phyloP scores from a whole-genome alignment of 2,329 filamentous ascomycete genomes.

The Exophiala xenobiotica region DNA sequence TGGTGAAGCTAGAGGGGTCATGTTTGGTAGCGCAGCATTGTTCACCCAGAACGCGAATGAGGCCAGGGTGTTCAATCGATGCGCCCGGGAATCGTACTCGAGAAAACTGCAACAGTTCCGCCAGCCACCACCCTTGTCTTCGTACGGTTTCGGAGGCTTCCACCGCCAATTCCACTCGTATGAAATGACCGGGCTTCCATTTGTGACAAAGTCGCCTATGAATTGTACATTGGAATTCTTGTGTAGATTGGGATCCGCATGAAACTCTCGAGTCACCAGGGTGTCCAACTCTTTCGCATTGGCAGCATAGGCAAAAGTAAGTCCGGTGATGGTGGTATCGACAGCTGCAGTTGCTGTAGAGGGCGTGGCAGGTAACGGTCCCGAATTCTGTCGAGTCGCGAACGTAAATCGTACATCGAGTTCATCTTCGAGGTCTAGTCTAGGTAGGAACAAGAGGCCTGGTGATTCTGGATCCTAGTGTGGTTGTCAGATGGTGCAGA shows the following conservation, averaged over 20 bases:
- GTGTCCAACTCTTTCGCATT: constrained; percentile 87
- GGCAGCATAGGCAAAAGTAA: constrained; percentile 90
- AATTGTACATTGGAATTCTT: constrained; percentile 95
- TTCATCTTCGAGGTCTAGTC: constrained; percentile 86
- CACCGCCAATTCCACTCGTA: constrained; percentile 98
- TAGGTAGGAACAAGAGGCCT: constrained; percentile 67
- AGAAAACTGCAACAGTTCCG: constrained; percentile 96
- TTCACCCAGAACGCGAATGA: constrained; percentile 96
- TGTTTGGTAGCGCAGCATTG: constrained; percentile 52
- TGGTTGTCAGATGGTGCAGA: constrained; percentile 17
- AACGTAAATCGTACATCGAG: constrained; percentile 92
- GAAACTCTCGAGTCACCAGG: constrained; percentile 89
- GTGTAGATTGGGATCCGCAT: constrained; percentile 94
- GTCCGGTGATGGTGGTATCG: constrained; percentile 79
- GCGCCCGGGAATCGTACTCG: constrained; percentile 92
- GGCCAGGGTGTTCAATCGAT: constrained; percentile 81
- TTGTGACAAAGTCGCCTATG: constrained; percentile 86
- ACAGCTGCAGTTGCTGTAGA: constrained; percentile 49
- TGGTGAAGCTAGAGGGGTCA: constrained; percentile 66
- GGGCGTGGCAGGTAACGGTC: constrained; percentile 49
- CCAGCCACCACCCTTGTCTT: constrained; percentile 89
- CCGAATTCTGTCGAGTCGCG: constrained; percentile 61
- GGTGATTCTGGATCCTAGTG: constrained; percentile 72
- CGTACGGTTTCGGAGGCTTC: constrained; percentile 78
- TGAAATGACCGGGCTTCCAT: constrained; percentile 76